Conservation (phyloP, 306 rosid species). For the Castanea mollissima region DNA sequence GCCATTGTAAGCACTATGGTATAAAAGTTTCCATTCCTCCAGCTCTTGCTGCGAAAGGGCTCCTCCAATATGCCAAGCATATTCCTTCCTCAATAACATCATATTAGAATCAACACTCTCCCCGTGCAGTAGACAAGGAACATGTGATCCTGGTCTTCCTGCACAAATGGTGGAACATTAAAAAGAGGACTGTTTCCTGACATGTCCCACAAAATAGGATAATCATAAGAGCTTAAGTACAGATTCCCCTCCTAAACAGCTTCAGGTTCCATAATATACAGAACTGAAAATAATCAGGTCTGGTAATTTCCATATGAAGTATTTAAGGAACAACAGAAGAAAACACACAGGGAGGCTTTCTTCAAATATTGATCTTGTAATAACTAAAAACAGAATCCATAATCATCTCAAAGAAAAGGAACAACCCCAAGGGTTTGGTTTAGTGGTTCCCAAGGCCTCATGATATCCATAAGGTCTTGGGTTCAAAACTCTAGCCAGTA, state of each 20-base stretch:
- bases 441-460: too few relatives aligned
- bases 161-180: slow-evolving; percentile 15
- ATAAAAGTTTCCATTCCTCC: slow-evolving; percentile 84
- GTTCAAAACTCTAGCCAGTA: too few relatives aligned
- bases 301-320: not conserved
- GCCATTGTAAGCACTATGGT: slow-evolving; percentile 85
- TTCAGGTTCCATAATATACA: not conserved
- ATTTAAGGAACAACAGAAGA: not conserved
- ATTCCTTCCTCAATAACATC: slow-evolving; percentile 66
- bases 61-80: slow-evolving; percentile 96
- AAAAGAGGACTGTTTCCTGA: slow-evolving; percentile 9
- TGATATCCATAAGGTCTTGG: too few relatives aligned
- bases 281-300: slow-evolving; percentile 1
- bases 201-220: not conserved
- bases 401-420: not conserved
- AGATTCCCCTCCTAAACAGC: slow-evolving; percentile 15
- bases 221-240: not conserved
- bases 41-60: slow-evolving; percentile 74
- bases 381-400: not conserved
- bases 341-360: not conserved
- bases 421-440: not conserved
- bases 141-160: slow-evolving; percentile 74
- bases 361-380: not conserved
- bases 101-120: slow-evolving; percentile 47
- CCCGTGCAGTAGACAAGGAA: slow-evolving; percentile 55